phyloP scores from a whole-genome alignment of 192 early-diverging fungal genomes.

The Linnemannia schmuckeri region DNA sequence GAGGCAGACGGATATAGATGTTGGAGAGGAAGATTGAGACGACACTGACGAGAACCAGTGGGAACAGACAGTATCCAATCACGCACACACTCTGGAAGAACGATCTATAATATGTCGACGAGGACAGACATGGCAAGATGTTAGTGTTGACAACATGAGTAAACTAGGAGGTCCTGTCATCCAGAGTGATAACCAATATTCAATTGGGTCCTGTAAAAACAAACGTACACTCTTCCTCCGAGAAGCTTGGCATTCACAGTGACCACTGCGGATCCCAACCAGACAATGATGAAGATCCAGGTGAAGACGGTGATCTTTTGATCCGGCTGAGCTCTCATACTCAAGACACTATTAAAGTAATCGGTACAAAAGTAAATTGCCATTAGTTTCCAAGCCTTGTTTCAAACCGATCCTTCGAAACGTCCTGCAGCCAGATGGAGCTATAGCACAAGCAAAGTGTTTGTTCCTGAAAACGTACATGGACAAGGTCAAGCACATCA shows the following conservation, averaged over 20 bases:
- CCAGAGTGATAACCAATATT: slow-evolving; percentile 9
- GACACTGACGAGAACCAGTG: slow-evolving; percentile 85
- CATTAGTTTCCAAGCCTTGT: not conserved
- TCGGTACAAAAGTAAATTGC: slow-evolving; percentile 2
- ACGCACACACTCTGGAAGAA: slow-evolving; percentile 98
- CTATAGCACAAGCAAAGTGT: not conserved
- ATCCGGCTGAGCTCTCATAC: slow-evolving; percentile 78
- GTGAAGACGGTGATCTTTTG: slow-evolving; percentile 93
- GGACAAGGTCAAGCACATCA: slow-evolving; percentile 92
- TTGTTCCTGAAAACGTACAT: slow-evolving; percentile 67
- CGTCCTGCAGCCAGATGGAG: not conserved
- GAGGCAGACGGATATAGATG: slow-evolving; percentile 79
- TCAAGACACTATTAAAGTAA: slow-evolving; percentile 72
- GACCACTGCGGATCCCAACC: slow-evolving; percentile 93
- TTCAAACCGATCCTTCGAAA: not conserved
- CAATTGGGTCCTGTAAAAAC: not conserved
- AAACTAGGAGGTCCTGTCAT: not conserved
- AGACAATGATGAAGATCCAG: slow-evolving; percentile 94
- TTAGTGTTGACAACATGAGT: not conserved
- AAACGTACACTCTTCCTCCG: slow-evolving; percentile 87
- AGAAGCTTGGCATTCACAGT: slow-evolving; percentile 97
- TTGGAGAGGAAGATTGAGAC: slow-evolving; percentile 74
- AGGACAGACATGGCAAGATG: not conserved
- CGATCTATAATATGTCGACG: slow-evolving; percentile 68
- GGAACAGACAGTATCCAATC: slow-evolving; percentile 97